These are phyloP conservation scores for Spirogloea muscicola DNA, from an alignment of 139 green algal species.

Conservation along the genomic window DNA sequence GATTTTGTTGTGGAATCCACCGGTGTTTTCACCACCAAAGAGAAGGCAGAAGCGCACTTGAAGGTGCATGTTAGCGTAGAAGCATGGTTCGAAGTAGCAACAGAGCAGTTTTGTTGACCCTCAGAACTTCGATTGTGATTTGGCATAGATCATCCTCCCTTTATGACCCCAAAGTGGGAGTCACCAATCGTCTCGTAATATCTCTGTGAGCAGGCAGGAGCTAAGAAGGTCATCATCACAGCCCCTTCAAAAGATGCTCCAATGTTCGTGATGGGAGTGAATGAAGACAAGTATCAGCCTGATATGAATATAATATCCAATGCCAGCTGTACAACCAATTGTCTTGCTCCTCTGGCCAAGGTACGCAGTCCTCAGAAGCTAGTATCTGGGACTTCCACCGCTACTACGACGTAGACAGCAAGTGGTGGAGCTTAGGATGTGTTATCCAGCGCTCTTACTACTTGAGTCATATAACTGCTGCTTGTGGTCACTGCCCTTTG, in stretches of 20 bases:
- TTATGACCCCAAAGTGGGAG: too few species aligned
- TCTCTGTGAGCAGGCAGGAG: too few species aligned
- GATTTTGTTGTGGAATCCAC: constrained; percentile 91
- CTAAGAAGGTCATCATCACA: constrained; percentile 96
- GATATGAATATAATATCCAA: constrained; percentile 56
- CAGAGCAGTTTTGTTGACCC: too few species aligned
- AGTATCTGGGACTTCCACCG: too few species aligned
- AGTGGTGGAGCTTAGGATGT: too few species aligned
- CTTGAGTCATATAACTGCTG: not conserved
- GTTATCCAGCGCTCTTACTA: not conserved
- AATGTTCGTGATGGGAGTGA: constrained; percentile 76
- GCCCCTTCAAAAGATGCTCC: constrained; percentile 82
- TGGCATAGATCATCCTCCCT: too few species aligned
- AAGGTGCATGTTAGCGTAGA: constrained; percentile 16
- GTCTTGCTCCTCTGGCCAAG: constrained; percentile 60
- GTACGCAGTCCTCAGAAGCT: constrained; percentile 26
- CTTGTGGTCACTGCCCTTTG: not conserved
- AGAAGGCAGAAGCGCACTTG: constrained; percentile 34
- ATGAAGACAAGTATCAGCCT: constrained; percentile 53
- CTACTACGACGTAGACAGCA: too few species aligned
- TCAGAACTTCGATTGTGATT: too few species aligned
- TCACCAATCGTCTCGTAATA: too few species aligned
- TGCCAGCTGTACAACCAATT: constrained; percentile 63
- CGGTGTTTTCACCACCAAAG: constrained; percentile 57
- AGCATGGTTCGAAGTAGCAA: too few species aligned